Evolutionary conservation across 441 rosid species (phyloP).

Genomic region (Populus hybrid): DNA sequence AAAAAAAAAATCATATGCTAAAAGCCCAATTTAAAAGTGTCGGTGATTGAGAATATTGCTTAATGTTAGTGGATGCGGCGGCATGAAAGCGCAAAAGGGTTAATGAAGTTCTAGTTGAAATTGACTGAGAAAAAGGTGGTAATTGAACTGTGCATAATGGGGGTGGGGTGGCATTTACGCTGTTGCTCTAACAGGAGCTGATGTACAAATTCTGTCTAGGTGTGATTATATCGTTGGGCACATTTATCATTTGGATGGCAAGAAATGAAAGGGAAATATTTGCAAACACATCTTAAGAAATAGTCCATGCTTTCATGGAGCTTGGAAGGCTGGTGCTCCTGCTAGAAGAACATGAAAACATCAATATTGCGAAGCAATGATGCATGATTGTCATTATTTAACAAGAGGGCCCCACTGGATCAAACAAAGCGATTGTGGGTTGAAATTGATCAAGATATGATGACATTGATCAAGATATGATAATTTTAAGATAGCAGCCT

Average conservation of each 20-base stretch:
- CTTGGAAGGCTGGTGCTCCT: too few species aligned
- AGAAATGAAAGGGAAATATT: background rate
- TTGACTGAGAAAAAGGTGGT: background rate
- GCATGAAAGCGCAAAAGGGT: conserved; percentile 25
- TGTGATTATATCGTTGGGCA: background rate
- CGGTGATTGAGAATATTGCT: background rate
- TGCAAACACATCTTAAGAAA: background rate
- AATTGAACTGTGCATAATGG: background rate
- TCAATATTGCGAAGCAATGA: background rate
- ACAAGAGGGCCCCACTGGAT: background rate
- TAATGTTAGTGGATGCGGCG: conserved; percentile 39
- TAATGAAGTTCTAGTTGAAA: conserved; percentile 1
- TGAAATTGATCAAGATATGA: background rate
- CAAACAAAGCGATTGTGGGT: background rate
- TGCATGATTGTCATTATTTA: background rate
- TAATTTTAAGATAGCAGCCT: background rate
- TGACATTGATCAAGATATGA: background rate
- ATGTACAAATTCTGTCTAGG: background rate
- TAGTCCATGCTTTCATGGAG: too few species aligned
- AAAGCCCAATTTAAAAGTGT: background rate
- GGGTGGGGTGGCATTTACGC: background rate
- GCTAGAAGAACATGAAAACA: background rate
- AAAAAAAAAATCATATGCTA: too few species aligned
- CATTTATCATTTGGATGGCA: background rate
- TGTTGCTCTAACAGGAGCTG: background rate